Percentiles rank a stretch among this genome's conserved stretches.
phyloP scores from a whole-genome alignment of 495 filamentous ascomycete genomes.

The Neurospora sublineolata region DNA sequence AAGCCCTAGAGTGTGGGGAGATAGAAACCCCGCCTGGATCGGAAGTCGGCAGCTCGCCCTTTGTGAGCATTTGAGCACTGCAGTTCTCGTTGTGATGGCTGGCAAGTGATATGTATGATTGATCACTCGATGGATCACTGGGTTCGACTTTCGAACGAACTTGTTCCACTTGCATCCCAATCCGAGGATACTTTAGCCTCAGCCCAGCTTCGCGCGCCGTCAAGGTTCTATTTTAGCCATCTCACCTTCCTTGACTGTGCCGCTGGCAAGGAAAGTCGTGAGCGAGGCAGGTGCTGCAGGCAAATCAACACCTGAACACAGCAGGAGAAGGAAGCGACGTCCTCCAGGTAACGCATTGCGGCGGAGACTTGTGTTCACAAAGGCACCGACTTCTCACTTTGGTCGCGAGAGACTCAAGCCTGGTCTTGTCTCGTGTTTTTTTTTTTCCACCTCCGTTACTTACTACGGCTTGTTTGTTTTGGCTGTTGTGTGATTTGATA shows the following conservation, averaged over 20 bases:
- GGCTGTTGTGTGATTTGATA: neutral
- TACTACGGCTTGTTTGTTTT: neutral
- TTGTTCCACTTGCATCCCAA: neutral
- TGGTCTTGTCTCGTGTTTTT: neutral
- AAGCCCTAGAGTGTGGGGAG: neutral
- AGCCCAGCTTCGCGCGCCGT: neutral
- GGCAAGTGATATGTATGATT: neutral
- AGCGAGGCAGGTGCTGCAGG: neutral
- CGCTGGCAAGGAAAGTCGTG: neutral
- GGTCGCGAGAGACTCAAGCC: neutral
- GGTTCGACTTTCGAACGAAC: neutral
- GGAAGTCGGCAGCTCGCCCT: constrained; percentile 6
- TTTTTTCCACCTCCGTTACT: neutral
- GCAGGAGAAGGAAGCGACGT: neutral
- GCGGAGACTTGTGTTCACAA: neutral
- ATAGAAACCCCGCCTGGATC: neutral
- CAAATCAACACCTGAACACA: neutral
- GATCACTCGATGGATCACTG: neutral
- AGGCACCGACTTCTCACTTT: neutral
- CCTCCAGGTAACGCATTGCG: neutral
- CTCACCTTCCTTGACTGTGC: neutral
- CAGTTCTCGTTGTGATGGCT: neutral
- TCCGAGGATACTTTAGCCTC: neutral
- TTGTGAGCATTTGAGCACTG: constrained; percentile 1
- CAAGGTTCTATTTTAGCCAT: neutral